These are phyloP conservation scores for Suillus bovinus DNA, from an alignment of 768 basidiomycete genomes.

Conservation along the genomic window DNA sequence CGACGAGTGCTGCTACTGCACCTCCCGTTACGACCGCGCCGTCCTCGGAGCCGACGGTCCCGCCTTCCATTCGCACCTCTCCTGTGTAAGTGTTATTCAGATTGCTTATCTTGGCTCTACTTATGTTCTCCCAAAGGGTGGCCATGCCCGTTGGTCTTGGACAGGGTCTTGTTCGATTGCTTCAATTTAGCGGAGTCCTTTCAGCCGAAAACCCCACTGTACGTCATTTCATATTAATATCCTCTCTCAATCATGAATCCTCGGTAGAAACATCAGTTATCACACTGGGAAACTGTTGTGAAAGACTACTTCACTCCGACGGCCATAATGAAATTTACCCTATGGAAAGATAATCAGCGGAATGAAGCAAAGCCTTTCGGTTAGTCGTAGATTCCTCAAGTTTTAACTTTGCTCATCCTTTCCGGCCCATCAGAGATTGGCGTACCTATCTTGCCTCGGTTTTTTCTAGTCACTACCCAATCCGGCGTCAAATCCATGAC, in stretches of 20 bases:
- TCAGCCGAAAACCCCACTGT: slow-evolving; percentile 53
- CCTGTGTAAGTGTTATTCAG: slow-evolving; percentile 31
- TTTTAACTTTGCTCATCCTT: slow-evolving; percentile 15
- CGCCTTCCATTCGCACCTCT: slow-evolving; percentile 30
- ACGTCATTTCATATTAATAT: slow-evolving; percentile 24
- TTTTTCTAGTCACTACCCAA: slow-evolving; percentile 82
- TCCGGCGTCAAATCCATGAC: slow-evolving; percentile 86
- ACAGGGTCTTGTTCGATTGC: slow-evolving; percentile 61
- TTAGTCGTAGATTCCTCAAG: slow-evolving; percentile 28
- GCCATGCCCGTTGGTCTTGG: slow-evolving; percentile 49
- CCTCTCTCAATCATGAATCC: slow-evolving; percentile 11
- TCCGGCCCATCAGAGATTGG: slow-evolving; percentile 65
- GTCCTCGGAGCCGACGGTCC: slow-evolving; percentile 33
- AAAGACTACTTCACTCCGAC: slow-evolving; percentile 70
- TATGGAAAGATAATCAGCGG: slow-evolving; percentile 85
- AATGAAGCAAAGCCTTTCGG: slow-evolving; percentile 85
- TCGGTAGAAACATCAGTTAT: slow-evolving; percentile 57
- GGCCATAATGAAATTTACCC: slow-evolving; percentile 73
- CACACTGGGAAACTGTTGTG: slow-evolving; percentile 68
- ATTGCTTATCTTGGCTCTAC: background rate
- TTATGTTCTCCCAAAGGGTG: slow-evolving; percentile 24
- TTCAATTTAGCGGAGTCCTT: slow-evolving; percentile 71
- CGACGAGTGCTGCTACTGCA: slow-evolving; percentile 16
- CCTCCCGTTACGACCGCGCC: slow-evolving; percentile 26
- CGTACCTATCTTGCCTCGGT: slow-evolving; percentile 76